Base-by-base conservation (phyloP, 208 protist genomes). In the Acanthamoeba rhysodes region DNA sequence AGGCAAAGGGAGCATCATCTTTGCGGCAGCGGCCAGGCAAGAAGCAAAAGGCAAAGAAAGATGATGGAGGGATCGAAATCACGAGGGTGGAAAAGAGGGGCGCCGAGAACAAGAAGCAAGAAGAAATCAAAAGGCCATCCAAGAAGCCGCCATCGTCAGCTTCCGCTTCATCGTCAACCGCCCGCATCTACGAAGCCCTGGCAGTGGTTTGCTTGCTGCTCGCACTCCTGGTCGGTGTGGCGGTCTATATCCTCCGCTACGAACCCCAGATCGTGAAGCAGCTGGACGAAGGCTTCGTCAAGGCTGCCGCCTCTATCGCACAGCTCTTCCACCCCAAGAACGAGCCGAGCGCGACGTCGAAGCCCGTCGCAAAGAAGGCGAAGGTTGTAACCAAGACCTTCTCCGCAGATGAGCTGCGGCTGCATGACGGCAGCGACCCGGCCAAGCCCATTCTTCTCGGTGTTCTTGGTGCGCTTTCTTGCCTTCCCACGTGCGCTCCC, bases 381-480 rank as follows among this genome's bases (percentile, higher is more conserved):
- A 90, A 90, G 50, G 27, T n/a, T 2, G n/a, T 9, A 12, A 24
- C 37, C 16, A 93, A 93, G 88, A 14, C 78, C 55, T 93, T 80
- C 88, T 53, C 88, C 24, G 66, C 62, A 45, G 88, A 93, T 2
- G 59, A 93, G 50, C 62, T 93, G 88, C 32, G 66, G 27, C 88
- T 76, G 45, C 57, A 93, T 29, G 62, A 93, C 32, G 88, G 88
- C 88, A 93, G 32, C 27, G 88, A 93, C 18, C 41, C 32, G 4
- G 41, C 4, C 64, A 93, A 93, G 62, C 88, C 88, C n/a, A 93
- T 93, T 24, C 29, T 93, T 0, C 88, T 93, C 24, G 14, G 80
- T 50, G 12, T 88, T 16, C 34, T 88, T 12, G 80, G 80, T 88
- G 27, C 80, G 45, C 16, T 53, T 10, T 32, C 48, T 14, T 24